Base-by-base conservation (phyloP, 495 filamentous ascomycete genomes). In the Xylaria bambusicola region DNA sequence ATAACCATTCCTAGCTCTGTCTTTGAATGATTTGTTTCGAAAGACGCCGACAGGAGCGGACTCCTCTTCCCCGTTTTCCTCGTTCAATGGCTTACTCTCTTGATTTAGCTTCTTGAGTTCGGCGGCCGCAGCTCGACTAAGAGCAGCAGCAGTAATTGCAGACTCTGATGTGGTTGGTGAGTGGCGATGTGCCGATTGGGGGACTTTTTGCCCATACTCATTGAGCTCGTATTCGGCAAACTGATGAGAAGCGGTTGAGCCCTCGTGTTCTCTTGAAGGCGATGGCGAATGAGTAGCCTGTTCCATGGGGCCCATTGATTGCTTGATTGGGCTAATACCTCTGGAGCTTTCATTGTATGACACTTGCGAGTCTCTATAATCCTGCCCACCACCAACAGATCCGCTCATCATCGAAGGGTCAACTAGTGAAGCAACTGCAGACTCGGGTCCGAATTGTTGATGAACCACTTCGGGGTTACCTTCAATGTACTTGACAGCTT, bases 351-450 rank as follows among this genome's bases (percentile, higher is more conserved):
- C 80, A 62, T 73, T 70, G 47, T 71, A 77, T 31, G 76, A 77
- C 8, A 73, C 52, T 55, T 71, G 65, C 10, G 76, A 60, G 38
- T 66, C 70, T 18, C 66, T 65, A 51, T 71, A 67, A 2, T 80
- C 56, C 21, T 68, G 68, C 23, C 73, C 73, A 41, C 46, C 59
- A 33, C 62, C 56, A 0, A 58, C 62, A 20, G 76, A 87, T 9
- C 75, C 76, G 2, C 71, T 88, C 15, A 91, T 45, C n/a, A 86
- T 79, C 2, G 92, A 93, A 8, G 87, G 88, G 33, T 95, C 89
- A 46, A 91, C 82, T 8, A 97, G 78, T 7, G 91, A 95, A 10
- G 92, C 93, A 33, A 96, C 92, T 21, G 87, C 88, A 31, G 92
- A 96, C 71, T 96, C 91, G 4, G 93, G 87, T 6, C 80, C 88